phyloP scores from a whole-genome alignment of 805 yeast species.

The Candida stauntonica region DNA sequence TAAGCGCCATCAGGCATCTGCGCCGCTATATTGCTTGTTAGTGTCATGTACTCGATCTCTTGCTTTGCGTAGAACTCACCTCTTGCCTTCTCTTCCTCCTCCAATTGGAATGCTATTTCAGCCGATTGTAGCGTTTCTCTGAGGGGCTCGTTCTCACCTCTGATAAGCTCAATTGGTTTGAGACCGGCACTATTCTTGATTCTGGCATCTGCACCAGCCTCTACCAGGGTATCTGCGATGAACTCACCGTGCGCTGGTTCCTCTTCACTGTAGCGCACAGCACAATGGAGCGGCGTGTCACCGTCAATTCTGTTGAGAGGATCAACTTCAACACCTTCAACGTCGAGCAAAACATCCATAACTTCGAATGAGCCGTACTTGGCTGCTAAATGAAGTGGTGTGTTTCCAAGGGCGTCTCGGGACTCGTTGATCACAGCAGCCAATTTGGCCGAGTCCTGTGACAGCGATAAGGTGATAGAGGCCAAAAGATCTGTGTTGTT shows the following conservation, averaged over 20 bases:
- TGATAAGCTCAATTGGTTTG: conserved; percentile 70
- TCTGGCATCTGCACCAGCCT: conserved; percentile 86
- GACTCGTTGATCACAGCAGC: conserved; percentile 61
- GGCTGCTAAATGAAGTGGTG: conserved; percentile 80
- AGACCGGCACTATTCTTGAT: conserved; percentile 56
- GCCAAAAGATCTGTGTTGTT: conserved; percentile 76
- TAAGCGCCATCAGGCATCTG: conserved; percentile 30
- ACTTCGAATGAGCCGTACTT: conserved; percentile 82
- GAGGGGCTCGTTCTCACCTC: conserved; percentile 50
- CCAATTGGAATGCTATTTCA: conserved; percentile 58
- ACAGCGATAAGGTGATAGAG: conserved; percentile 42
- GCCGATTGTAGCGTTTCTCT: conserved; percentile 72
- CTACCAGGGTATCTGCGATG: conserved; percentile 74
- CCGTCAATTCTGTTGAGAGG: conserved; percentile 68
- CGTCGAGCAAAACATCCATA: conserved; percentile 74
- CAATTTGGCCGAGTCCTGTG: conserved; percentile 24
- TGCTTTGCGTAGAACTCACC: conserved; percentile 22
- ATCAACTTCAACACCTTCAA: conserved; percentile 88
- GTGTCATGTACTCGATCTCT: conserved; percentile 13
- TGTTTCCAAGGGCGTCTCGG: conserved; percentile 71
- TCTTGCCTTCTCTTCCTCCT: conserved; percentile 32
- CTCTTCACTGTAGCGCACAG: conserved; percentile 64
- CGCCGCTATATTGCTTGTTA: conserved; percentile 27
- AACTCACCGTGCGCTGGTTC: conserved; percentile 80
- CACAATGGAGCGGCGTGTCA: conserved; percentile 86